A percentile compares a stretch with the other conserved stretches of the same genome.
These are phyloP conservation scores for Euphorbia lathyris DNA, from an alignment of 345 rosid genomes.

Conservation along the genomic window DNA sequence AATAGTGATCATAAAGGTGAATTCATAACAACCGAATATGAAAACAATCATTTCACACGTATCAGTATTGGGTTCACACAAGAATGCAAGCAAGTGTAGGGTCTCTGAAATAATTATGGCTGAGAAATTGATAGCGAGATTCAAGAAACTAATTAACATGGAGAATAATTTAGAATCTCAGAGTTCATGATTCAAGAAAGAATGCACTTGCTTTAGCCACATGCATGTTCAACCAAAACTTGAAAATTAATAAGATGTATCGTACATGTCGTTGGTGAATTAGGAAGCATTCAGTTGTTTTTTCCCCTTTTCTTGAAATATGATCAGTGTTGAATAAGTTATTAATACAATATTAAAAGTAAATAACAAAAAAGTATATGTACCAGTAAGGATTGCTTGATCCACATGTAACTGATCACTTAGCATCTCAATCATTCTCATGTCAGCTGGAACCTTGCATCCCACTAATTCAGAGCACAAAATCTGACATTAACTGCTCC, in stretches of 20 bases:
- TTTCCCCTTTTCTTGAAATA: background rate
- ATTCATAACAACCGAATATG: background rate
- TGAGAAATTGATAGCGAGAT: background rate
- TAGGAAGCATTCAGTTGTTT: background rate
- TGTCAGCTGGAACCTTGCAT: constrained; percentile 97
- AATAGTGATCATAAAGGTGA: constrained; percentile 13
- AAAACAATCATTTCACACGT: background rate
- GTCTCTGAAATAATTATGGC: background rate
- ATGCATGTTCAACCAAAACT: background rate
- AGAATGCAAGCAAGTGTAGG: background rate
- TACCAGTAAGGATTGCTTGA: constrained; percentile 99
- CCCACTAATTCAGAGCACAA: constrained; percentile 57
- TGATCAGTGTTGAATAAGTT: background rate
- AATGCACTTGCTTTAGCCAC: background rate
- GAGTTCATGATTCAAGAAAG: background rate
- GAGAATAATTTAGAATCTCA: background rate
- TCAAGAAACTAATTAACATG: background rate
- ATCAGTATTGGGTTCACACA: background rate
- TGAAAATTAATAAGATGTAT: background rate
- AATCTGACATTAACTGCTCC: constrained; percentile 13
- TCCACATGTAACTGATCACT: constrained; percentile 87
- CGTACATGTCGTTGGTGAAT: background rate
- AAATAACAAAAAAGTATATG: background rate
- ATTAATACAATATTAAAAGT: background rate
- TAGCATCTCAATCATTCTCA: constrained; percentile 94